phyloP scores from a whole-genome alignment of 140 eudicot genomes.

The Flaveria floridana region DNA sequence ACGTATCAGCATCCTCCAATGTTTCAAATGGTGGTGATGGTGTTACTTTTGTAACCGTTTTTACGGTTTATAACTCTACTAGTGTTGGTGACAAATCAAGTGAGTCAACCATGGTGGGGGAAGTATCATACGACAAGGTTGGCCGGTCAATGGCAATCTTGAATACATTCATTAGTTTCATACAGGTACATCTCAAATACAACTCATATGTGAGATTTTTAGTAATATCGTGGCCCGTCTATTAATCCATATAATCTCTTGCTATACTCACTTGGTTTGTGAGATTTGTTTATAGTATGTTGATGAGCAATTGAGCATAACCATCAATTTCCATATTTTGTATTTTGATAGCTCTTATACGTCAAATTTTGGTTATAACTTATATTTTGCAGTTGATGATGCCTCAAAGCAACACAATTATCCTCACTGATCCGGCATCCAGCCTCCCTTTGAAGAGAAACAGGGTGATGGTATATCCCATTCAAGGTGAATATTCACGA shows the following conservation, averaged over 20 bases:
- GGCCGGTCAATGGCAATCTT: slow-evolving; percentile 76
- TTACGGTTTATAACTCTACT: slow-evolving; percentile 68
- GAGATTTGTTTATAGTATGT: background rate
- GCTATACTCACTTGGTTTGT: background rate
- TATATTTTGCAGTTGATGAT: slow-evolving; percentile 57
- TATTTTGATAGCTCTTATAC: background rate
- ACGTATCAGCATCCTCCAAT: slow-evolving; percentile 35
- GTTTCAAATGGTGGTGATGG: slow-evolving; percentile 36
- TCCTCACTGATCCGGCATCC: slow-evolving; percentile 79
- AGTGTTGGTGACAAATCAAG: slow-evolving; percentile 39
- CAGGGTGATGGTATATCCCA: slow-evolving; percentile 60
- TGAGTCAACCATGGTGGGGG: slow-evolving; percentile 54
- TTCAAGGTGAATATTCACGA: slow-evolving; percentile 97
- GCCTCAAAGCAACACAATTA: slow-evolving; percentile 68
- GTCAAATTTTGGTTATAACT: background rate
- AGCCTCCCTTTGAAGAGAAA: slow-evolving; percentile 60
- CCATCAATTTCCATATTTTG: background rate
- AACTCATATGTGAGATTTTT: too few relatives aligned
- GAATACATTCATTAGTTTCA: slow-evolving; percentile 60
- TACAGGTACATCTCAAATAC: slow-evolving; percentile 46
- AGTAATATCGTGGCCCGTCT: background rate
- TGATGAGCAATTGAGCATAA: background rate
- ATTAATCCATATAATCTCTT: background rate
- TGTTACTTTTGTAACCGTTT: slow-evolving; percentile 72
- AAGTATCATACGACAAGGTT: slow-evolving; percentile 57